phyloP scores from a whole-genome alignment of 495 filamentous ascomycete genomes.

The Penicillium angulare region DNA sequence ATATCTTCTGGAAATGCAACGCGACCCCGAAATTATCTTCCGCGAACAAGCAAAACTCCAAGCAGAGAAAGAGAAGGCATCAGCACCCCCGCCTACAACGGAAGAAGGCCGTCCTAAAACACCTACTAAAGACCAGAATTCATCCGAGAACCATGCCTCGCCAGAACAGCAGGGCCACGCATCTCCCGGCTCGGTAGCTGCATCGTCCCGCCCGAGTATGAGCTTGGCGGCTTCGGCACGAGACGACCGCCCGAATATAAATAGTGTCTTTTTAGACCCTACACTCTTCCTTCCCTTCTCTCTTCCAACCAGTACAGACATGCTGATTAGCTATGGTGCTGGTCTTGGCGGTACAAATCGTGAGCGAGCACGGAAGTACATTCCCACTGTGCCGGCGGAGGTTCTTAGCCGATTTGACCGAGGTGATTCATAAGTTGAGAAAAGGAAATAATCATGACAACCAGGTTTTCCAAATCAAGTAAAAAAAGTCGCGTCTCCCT shows the following conservation, averaged over 20 bases:
- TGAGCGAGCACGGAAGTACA: conserved; percentile 91
- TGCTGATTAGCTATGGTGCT: conserved; percentile 92
- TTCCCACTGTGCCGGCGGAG: conserved; percentile 92
- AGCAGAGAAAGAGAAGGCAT: conserved; percentile 25
- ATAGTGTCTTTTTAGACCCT: conserved; percentile 72
- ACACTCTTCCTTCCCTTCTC: conserved; percentile 92
- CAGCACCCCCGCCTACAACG: conserved; percentile 17
- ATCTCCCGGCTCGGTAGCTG: conserved; percentile 27
- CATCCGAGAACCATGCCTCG: background rate
- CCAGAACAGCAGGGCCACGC: conserved; percentile 1
- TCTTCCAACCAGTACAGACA: conserved; percentile 92
- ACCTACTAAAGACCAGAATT: conserved; percentile 40
- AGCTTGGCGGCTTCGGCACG: conserved; percentile 5
- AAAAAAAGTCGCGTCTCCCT: background rate
- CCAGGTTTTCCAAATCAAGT: background rate
- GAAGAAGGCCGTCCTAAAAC: conserved; percentile 42
- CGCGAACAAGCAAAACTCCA: conserved; percentile 38
- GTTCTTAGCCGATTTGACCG: conserved; percentile 88
- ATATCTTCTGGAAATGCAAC: conserved; percentile 77
- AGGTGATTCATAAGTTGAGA: conserved; percentile 13
- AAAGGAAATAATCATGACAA: background rate
- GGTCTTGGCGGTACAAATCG: conserved; percentile 90
- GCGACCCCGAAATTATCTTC: conserved; percentile 51
- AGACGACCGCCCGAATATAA: conserved; percentile 45
- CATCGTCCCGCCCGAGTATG: conserved; percentile 23